These are phyloP conservation scores for Sugiyamaella qingdaonensis DNA, from an alignment of 805 yeast species.

Conservation along the genomic window DNA sequence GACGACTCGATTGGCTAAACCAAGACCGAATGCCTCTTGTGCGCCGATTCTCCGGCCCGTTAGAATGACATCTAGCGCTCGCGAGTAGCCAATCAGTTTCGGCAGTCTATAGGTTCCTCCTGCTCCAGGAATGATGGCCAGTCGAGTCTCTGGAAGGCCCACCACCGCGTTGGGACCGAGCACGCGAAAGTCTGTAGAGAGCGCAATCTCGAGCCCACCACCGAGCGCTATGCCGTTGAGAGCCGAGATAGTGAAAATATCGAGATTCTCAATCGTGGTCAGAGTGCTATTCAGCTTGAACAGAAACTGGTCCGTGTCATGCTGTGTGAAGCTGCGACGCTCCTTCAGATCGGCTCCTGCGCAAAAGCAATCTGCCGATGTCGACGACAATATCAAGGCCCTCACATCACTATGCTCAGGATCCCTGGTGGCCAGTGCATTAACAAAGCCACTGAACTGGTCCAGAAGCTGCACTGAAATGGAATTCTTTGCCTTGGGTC, in stretches of 20 bases:
- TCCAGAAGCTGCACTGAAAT: constrained; percentile 27
- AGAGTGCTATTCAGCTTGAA: constrained; percentile 31
- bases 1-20: constrained; percentile 32
- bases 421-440: constrained; percentile 19
- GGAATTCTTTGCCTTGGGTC: constrained; percentile 34
- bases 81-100: constrained; percentile 38
- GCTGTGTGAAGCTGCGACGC: constrained; percentile 29
- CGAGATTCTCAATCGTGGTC: constrained; percentile 29
- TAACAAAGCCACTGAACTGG: constrained; percentile 26
- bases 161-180: constrained; percentile 33
- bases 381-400: constrained; percentile 27
- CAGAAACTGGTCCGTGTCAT: constrained; percentile 28
- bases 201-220: constrained; percentile 44
- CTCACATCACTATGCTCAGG: constrained; percentile 16
- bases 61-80: constrained; percentile 39
- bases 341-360: constrained; percentile 44
- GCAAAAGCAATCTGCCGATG: constrained; percentile 25
- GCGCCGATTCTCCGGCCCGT: constrained; percentile 39
- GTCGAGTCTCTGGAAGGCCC: constrained; percentile 42
- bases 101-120: constrained; percentile 45
- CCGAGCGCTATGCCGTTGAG: constrained; percentile 43
- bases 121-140: constrained; percentile 47
- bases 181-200: constrained; percentile 40
- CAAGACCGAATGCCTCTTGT: constrained; percentile 36
- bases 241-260: constrained; percentile 41